Evolutionary conservation across 257 asterid genomes (phyloP).

Genomic region (Datura wrightii): DNA sequence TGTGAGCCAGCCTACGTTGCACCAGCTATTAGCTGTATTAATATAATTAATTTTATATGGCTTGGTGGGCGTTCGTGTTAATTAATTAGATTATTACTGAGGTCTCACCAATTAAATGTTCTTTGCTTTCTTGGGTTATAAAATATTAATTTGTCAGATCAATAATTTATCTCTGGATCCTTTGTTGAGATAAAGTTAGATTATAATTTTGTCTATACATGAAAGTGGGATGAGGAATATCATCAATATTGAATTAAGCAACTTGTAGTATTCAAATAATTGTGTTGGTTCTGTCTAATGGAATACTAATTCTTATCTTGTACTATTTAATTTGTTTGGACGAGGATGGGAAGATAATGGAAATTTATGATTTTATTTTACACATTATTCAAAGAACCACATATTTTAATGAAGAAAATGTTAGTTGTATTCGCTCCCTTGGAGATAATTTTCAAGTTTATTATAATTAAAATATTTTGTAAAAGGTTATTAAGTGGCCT

Average conservation of each 20-base stretch:
- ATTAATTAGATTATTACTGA: neutral
- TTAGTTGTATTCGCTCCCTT: neutral
- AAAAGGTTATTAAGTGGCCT: neutral
- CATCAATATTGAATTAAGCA: neutral
- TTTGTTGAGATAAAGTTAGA: neutral
- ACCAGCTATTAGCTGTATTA: slow-evolving; percentile 22
- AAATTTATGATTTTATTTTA: neutral
- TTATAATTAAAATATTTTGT: neutral
- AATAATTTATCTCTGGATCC: neutral
- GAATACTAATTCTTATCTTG: neutral
- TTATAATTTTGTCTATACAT: neutral
- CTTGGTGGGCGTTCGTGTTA: neutral
- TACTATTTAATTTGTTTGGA: neutral
- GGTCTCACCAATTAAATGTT: neutral
- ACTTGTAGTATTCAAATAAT: neutral
- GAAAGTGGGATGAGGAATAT: neutral
- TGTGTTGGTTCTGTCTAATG: neutral
- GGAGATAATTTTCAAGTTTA: neutral
- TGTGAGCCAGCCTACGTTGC: neutral
- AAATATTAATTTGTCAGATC: neutral
- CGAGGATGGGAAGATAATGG: neutral
- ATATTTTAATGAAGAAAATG: neutral
- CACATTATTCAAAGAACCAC: neutral
- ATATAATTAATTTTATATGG: neutral
- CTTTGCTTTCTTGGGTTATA: neutral